Evolutionary conservation across 2,329 filamentous ascomycete species (phyloP).

Genomic region (Pestalotiopsis sp.): DNA sequence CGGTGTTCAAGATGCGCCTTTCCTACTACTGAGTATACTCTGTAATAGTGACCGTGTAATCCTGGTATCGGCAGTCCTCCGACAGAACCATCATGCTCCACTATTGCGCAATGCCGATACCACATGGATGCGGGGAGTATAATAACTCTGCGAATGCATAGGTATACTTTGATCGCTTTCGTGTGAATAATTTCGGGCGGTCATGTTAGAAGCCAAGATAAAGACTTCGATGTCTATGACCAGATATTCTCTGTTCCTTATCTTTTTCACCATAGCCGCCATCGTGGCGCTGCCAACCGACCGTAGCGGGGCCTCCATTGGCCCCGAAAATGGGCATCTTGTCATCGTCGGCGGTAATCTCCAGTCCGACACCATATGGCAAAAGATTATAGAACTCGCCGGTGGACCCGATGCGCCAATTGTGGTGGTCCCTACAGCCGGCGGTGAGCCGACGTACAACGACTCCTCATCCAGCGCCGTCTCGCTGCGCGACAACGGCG

Average conservation of each 20-base stretch:
- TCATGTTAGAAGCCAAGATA: too few species aligned
- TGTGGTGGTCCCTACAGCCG: conserved; percentile 33
- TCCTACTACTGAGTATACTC: too few species aligned
- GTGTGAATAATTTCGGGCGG: neutral
- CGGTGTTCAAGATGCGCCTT: too few species aligned
- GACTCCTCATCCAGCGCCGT: conserved; percentile 26
- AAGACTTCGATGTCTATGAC: neutral
- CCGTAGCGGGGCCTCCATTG: conserved; percentile 20
- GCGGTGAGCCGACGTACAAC: conserved; percentile 28
- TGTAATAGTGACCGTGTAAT: too few species aligned
- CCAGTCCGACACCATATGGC: conserved; percentile 32
- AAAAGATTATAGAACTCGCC: conserved; percentile 31
- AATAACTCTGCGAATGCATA: neutral
- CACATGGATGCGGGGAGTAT: neutral
- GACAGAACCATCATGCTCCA: neutral
- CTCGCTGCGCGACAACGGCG: conserved; percentile 30
- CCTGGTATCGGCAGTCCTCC: neutral
- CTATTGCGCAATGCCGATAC: conserved; percentile 3
- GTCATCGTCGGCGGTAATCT: conserved; percentile 33
- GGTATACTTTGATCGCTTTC: neutral
- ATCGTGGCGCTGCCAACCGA: neutral
- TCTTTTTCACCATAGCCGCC: neutral
- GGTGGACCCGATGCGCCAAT: conserved; percentile 28
- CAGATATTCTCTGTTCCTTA: neutral
- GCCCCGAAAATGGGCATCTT: conserved; percentile 30